Evolutionary conservation across 768 basidiomycete genomes (phyloP).

Genomic region (Tulasnella sp.): DNA sequence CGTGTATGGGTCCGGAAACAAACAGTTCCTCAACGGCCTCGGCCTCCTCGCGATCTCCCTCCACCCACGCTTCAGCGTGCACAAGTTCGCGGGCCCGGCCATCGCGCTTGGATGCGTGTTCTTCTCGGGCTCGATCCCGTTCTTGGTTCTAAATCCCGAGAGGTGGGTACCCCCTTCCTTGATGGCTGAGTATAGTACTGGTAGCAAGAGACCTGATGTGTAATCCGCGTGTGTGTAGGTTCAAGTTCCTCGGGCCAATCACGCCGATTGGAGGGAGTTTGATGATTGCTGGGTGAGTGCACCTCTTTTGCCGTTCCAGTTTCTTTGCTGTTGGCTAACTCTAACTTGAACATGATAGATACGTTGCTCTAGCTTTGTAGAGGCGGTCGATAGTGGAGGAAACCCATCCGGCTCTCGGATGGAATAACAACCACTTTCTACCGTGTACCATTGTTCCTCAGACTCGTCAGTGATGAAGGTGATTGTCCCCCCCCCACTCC

Average conservation of each 20-base stretch:
- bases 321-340: not conserved
- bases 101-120: conserved; percentile 44
- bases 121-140: conserved; percentile 55
- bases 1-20: not conserved
- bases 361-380: conserved; percentile 41
- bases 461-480: no score
- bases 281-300: conserved; percentile 56
- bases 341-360: conserved; percentile 27
- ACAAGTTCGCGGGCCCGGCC: conserved; percentile 57
- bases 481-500: conserved; percentile 3
- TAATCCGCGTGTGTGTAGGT: no score
- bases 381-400: not conserved
- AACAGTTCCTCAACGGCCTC: conserved; percentile 60
- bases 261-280: conserved; percentile 54
- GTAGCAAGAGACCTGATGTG: not conserved
- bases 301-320: not conserved
- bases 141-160: conserved; percentile 39
- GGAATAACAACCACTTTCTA: no score
- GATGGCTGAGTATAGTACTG: not conserved
- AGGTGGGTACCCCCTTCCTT: conserved; percentile 24
- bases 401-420: not conserved
- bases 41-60: conserved; percentile 49
- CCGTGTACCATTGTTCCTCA: no score
- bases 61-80: conserved; percentile 47
- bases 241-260: conserved; percentile 47